Base-by-base conservation (phyloP, 306 rosid species). In the Medicago arabica region DNA sequence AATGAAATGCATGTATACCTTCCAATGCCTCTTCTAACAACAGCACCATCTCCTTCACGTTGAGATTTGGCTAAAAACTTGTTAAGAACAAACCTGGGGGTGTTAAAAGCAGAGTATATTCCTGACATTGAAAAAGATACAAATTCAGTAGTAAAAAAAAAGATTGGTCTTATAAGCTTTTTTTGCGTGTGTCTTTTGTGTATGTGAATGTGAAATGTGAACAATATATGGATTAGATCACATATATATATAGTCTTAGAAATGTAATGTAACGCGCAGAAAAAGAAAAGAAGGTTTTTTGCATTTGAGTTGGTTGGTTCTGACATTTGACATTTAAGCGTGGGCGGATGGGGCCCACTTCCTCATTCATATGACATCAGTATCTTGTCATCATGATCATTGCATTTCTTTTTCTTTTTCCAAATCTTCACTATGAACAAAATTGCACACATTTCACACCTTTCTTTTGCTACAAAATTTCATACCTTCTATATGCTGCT, bases 71-170 rank as follows among this genome's bases (percentile, higher is more conserved):
- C 85, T 47, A 78, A 31, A 16, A 81, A 69, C 66, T 78, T 78
- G 21, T 81, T 81, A 75, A 78, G 64, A 36, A 75, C 76, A 85
- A 87, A 78, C 72, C 96, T 92, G 25, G 96, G 93, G 4, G 80
- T 25, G 82, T 65, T 57, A 25, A 81, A 74, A 78, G 67, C 65
- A 15, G 74, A 49, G 16, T 70, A 83, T 59, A 6, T 10, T 53
- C 51, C 38, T 3, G 87, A 84, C 87, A 84, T 55, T 19, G 51
- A 13, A 46, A 46, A 46, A 46, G 51, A 46, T 10, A 54, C 12
- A 5, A 60, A 66, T 72, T 60, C 44, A 69, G 59, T 16, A 74
- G 75, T 44, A 58, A 75, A 71, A 49, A 61, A n/a, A n/a, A n/a
- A n/a, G n/a, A n/a, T n/a, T n/a, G 28, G 41, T 53, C 43, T 46